Evolutionary conservation across 352 stramenopile species (phyloP).

Genomic region (Phytophthora constricta): DNA sequence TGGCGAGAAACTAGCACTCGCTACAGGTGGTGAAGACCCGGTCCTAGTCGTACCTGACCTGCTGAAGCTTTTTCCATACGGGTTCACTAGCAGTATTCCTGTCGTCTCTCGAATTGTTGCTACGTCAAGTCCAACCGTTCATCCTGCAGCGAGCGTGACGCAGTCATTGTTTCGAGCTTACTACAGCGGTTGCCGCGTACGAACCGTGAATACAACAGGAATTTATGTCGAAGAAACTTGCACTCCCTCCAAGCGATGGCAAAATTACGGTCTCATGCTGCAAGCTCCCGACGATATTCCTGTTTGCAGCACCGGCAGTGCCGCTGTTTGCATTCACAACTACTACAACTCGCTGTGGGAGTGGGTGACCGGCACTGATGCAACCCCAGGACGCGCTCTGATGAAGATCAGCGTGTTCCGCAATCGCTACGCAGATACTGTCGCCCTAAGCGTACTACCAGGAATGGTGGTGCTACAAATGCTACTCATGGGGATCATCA

Average conservation of each 20-base stretch:
- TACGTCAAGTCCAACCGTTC: constrained; percentile 28
- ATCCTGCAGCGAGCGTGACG: constrained; percentile 19
- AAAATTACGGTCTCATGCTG: constrained; percentile 39
- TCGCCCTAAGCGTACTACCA: constrained; percentile 27
- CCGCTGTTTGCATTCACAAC: constrained; percentile 37
- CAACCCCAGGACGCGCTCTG: constrained; percentile 19
- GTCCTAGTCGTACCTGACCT: constrained; percentile 32
- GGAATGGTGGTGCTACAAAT: constrained; percentile 38
- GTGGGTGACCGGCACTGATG: constrained; percentile 22
- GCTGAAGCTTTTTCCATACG: constrained; percentile 35
- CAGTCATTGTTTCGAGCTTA: constrained; percentile 36
- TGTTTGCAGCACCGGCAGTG: constrained; percentile 26
- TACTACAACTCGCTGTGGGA: constrained; percentile 44
- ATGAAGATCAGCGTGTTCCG: constrained; percentile 40
- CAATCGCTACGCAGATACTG: constrained; percentile 30
- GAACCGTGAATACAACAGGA: constrained; percentile 28
- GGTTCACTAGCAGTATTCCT: constrained; percentile 28
- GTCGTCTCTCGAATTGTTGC: constrained; percentile 17
- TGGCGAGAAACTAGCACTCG: constrained; percentile 30
- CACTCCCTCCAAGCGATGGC: constrained; percentile 21
- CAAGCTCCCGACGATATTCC: constrained; percentile 35
- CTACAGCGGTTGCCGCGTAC: constrained; percentile 30
- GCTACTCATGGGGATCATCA: constrained; percentile 37
- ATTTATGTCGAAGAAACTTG: constrained; percentile 33
- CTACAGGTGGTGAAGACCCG: constrained; percentile 22